Evolutionary conservation across 2,329 filamentous ascomycete species (phyloP).

Genomic region (Paraphoma sp.): DNA sequence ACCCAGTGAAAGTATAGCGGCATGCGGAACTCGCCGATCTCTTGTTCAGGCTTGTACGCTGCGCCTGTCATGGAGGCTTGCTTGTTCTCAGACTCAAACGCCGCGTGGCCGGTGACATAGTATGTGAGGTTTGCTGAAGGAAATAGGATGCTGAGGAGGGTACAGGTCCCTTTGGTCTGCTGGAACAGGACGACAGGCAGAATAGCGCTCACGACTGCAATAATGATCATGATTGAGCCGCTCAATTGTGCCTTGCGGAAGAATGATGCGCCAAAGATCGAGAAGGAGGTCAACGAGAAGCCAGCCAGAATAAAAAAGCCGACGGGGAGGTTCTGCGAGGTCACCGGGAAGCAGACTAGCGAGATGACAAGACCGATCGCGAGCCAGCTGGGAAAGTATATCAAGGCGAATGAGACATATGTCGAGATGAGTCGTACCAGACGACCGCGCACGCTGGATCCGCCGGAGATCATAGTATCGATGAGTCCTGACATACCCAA

Average conservation of each 20-base stretch:
- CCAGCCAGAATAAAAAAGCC: conserved; percentile 32
- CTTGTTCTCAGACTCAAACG: conserved; percentile 18
- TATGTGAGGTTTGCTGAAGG: conserved; percentile 33
- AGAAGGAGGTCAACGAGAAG: conserved; percentile 26
- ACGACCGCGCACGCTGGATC: conserved; percentile 21
- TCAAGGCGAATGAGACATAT: conserved; percentile 33
- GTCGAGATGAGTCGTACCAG: conserved; percentile 26
- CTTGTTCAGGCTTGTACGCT: conserved; percentile 2
- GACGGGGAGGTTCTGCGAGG: conserved; percentile 19
- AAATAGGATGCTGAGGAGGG: conserved; percentile 26
- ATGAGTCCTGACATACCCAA: conserved; percentile 35
- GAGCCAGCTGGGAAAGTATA: conserved; percentile 34
- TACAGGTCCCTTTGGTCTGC: conserved; percentile 11
- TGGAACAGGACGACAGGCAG: conserved; percentile 25
- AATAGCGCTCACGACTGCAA: conserved; percentile 26
- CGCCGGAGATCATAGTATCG: conserved; percentile 35
- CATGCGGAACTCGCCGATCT: conserved; percentile 14
- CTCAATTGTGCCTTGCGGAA: conserved; percentile 35
- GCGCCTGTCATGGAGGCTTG: conserved; percentile 18
- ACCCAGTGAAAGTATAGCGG: conserved; percentile 28
- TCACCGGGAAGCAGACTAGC: conserved; percentile 24
- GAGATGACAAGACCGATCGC: conserved; percentile 26
- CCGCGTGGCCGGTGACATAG: conserved; percentile 29
- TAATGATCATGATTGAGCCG: conserved; percentile 30
- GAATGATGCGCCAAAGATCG: conserved; percentile 31